A percentile compares a stretch with the other conserved stretches of the same genome.
Conservation (phyloP, 2,329 filamentous ascomycete genomes). For the Talaromyces sp. region DNA sequence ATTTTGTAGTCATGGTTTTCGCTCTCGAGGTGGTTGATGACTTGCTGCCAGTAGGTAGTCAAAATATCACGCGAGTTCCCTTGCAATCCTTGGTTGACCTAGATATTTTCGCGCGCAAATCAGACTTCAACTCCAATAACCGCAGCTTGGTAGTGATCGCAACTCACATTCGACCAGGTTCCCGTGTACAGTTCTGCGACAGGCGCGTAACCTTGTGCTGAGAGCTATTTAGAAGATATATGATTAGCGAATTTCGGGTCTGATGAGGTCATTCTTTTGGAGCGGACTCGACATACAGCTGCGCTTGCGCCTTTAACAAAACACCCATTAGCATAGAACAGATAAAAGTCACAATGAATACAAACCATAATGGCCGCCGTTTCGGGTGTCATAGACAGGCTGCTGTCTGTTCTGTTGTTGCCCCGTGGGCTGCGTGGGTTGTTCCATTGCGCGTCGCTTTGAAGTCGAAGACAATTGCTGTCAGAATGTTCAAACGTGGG, state of each 20-base stretch:
- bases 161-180: slow-evolving; percentile 83
- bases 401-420: slow-evolving; percentile 57
- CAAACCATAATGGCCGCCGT: slow-evolving; percentile 74
- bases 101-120: slow-evolving; percentile 2
- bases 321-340: neutral
- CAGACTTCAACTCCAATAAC: neutral
- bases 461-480: neutral
- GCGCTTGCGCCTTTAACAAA: slow-evolving; percentile 58
- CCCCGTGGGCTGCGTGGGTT: slow-evolving; percentile 48
- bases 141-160: neutral
- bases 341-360: slow-evolving; percentile 5
- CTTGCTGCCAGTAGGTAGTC: slow-evolving; percentile 98
- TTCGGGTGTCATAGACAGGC: slow-evolving; percentile 66
- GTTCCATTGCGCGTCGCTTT: slow-evolving; percentile 44
- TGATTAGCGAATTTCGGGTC: slow-evolving; percentile 16
- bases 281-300: slow-evolving; percentile 50
- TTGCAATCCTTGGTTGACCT: slow-evolving; percentile 93
- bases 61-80: slow-evolving; percentile 94
- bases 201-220: slow-evolving; percentile 81
- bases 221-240: slow-evolving; percentile 55
- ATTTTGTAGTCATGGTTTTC: slow-evolving; percentile 98
- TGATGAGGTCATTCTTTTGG: neutral
- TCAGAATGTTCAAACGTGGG: neutral
- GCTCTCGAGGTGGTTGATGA: slow-evolving; percentile 88
- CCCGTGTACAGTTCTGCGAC: slow-evolving; percentile 86